Evolutionary conservation across 1,284 basidiomycete species (phyloP), one percentile per base, ranked within the genome.

Genomic region (Trametes versicolor): DNA sequence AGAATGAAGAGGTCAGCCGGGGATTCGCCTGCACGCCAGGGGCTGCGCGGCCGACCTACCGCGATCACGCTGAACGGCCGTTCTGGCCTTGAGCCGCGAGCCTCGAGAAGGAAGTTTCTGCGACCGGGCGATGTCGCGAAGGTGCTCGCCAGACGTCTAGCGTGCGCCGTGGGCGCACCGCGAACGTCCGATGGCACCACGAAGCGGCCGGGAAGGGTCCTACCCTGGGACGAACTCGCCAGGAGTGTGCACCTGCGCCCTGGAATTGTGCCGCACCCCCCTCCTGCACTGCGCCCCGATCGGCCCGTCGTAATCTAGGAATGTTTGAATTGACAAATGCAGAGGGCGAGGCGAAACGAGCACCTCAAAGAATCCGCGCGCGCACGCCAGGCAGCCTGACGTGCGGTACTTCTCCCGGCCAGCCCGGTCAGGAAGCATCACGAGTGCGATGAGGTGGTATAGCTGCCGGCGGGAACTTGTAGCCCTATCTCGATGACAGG

Each of bases 291-390:
- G 21, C 19, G 9, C 27, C 12, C 32, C 23, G 56, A 45, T 39
- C 19, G 65, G 55, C 27, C 55, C 57, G 19, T 23, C 47, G 51
- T 43, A 53, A 66, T 69, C 68, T 69, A 65, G 68, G 68, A 67
- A 69, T 69, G 68, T 69, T 69, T 51, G 65, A 63, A 69, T 67
- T 63, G 62, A 69, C 68, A 53, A 56, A 66, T 63, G 9, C 41
- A 63, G 61, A 32, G 64, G 1, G 50, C 21, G 13, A 41, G 34
- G 58, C 48, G 59, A 21, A 53, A 60, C 27, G 48, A 29, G 62
- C 41, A 50, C 67, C 64, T 50, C 54, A 50, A 15, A 36, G 48
- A 32, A 50, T 43, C 41, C 41, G 41, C n/a, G 41, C 41, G 6
- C 15, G 41, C 41, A 43, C 36, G 29, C 41, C 23, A 51, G 47